phyloP scores from a whole-genome alignment of 257 asterid species.

The Marsdenia floribunda region DNA sequence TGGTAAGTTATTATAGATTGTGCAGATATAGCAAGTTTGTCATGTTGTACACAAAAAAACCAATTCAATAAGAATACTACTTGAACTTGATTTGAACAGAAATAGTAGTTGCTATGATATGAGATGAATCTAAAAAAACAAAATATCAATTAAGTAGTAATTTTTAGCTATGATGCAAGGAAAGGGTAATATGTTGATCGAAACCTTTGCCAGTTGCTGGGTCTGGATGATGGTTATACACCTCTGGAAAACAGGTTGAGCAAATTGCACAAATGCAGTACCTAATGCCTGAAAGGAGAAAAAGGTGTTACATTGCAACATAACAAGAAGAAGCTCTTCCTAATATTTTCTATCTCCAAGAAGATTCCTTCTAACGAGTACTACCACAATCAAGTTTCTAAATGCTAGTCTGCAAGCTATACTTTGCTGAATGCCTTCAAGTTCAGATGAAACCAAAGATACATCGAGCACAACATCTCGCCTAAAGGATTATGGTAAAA shows the following conservation, averaged over 20 bases:
- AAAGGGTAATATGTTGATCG: constrained; percentile 12
- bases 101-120: neutral
- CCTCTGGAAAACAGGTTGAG: constrained; percentile 93
- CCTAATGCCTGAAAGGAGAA: constrained; percentile 75
- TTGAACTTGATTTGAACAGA: neutral
- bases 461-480: neutral
- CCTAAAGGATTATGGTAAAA: neutral
- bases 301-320: neutral
- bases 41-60: neutral
- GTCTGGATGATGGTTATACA: constrained; percentile 88
- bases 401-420: neutral
- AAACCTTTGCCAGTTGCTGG: constrained; percentile 93
- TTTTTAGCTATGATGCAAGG: neutral
- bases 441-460: neutral
- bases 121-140: neutral
- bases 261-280: constrained; percentile 77
- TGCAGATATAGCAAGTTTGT: neutral
- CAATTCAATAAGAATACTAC: neutral
- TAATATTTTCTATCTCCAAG: too few species aligned
- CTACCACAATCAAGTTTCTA: neutral
- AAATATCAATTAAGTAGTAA: neutral
- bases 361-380: neutral
- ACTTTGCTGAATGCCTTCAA: neutral
- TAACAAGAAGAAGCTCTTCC: neutral
- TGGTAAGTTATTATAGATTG: neutral